These are phyloP conservation scores for Aschersonia sp. DNA, from an alignment of 2,329 filamentous ascomycete species.

Conservation along the genomic window DNA sequence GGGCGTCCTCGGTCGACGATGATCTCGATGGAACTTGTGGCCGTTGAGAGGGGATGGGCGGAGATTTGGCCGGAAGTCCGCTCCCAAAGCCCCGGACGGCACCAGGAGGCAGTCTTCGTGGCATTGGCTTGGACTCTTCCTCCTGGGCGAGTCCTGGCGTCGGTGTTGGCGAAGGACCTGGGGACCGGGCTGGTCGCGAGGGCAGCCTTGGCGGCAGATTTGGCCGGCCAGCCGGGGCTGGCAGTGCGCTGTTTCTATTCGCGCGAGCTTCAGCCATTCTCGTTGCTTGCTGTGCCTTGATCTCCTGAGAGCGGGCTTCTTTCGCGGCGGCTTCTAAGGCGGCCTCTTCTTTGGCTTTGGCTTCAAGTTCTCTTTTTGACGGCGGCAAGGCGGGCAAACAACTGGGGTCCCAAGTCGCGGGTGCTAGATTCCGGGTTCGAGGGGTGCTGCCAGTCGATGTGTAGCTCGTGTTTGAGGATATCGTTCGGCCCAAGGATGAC, in stretches of 20 bases:
- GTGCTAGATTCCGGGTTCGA: slow-evolving; percentile 35
- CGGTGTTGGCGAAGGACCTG: slow-evolving; percentile 3
- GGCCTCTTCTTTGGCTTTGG: slow-evolving; percentile 19
- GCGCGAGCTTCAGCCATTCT: slow-evolving; percentile 8
- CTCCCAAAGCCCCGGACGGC: slow-evolving; percentile 11
- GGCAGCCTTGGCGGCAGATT: slow-evolving; percentile 35
- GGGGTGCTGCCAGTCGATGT: slow-evolving; percentile 25
- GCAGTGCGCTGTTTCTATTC: slow-evolving; percentile 10
- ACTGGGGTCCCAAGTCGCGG: slow-evolving; percentile 40
- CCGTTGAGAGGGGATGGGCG: not conserved
- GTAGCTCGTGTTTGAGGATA: slow-evolving; percentile 33
- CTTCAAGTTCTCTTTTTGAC: slow-evolving; percentile 37
- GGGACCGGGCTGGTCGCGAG: slow-evolving; percentile 27
- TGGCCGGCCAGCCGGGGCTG: slow-evolving; percentile 18
- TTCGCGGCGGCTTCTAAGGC: slow-evolving; percentile 1
- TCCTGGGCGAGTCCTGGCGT: not conserved
- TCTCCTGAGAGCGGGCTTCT: slow-evolving; percentile 2
- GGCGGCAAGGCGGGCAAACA: slow-evolving; percentile 44
- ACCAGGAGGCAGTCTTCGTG: slow-evolving; percentile 4
- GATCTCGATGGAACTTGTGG: slow-evolving; percentile 3
- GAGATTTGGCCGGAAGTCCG: not conserved
- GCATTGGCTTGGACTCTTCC: slow-evolving; percentile 1
- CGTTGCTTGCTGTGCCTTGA: slow-evolving; percentile 4
- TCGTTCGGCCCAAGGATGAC: slow-evolving; percentile 29
- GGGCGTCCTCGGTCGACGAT: slow-evolving; percentile 16